Base-by-base conservation (phyloP, 441 rosid genomes). In the Adansonia rubrostipa region DNA sequence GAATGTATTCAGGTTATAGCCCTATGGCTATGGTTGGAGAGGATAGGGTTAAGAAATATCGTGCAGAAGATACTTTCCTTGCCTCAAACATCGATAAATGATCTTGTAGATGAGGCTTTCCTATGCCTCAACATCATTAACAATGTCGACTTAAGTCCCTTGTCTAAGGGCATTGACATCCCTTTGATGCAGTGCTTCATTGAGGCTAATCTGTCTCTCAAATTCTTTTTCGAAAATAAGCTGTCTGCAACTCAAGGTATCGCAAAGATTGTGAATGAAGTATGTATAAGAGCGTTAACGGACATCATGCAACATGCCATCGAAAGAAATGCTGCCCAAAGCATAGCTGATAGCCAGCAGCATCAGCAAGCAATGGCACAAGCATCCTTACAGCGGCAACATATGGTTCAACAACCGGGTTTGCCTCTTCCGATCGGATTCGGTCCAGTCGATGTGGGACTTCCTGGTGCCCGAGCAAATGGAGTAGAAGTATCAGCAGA, bases 1-100 rank as follows among this genome's bases (percentile, higher is more conserved):
- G 87, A 86, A 73, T 81, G 87, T 2, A 67, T 89, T 82, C 84
- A 84, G 1, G 60, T 86, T 11, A 48, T 89, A 50, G 91, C 87
- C 28, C 47, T 89, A 9, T 87, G 86, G 87, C 66, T 89, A 6
- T 88, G 90, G 94, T 76, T 89, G 54, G 92, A 91, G 73, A 67
- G 85, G 42, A 61, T 61, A 10, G 88, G 90, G 40, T 81, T 71
- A 36, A 51, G 3, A 2, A 6, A 71, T 5, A 17, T 82, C 4
- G 85, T 89, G 1, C n/a, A 76, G 50, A 86, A 81, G 36, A 81
- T 84, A 42, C 15, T 91, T 28, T 61, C 87, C 40, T 78, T 86
- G 51, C 90, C 92, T 44, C 14, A 4, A 9, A 15, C 60, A 17
- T 17, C 87, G 15, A 78, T 88, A 4, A 78, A 60, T 73, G 89